These are phyloP conservation scores for Aureobasidium zeae DNA, from an alignment of 2,329 filamentous ascomycete species.

Conservation along the genomic window DNA sequence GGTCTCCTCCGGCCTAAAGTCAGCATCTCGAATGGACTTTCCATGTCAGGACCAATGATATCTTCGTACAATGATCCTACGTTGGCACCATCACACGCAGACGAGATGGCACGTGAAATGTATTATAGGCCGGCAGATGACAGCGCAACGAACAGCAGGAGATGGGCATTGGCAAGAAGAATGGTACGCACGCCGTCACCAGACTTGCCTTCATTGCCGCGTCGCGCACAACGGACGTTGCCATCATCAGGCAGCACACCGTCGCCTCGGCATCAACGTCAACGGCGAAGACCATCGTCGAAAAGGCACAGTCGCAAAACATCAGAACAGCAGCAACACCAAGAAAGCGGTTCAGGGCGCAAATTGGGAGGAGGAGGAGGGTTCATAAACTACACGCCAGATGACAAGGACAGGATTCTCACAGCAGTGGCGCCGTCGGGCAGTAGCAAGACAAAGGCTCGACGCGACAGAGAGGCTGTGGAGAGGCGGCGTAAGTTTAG, in stretches of 20 bases:
- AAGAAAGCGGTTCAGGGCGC: slow-evolving; percentile 28
- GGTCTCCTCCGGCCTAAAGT: no score
- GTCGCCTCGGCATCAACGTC: slow-evolving; percentile 23
- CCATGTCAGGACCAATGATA: slow-evolving; percentile 25
- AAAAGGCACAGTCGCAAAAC: slow-evolving; percentile 5
- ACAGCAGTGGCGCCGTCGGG: slow-evolving; percentile 87
- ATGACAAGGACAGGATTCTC: slow-evolving; percentile 69
- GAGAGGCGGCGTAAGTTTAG: slow-evolving; percentile 63
- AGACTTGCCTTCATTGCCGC: slow-evolving; percentile 20
- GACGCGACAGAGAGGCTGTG: slow-evolving; percentile 75
- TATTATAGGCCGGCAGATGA: slow-evolving; percentile 16
- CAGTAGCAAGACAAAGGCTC: slow-evolving; percentile 87
- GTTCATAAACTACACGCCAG: slow-evolving; percentile 87
- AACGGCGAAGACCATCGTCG: slow-evolving; percentile 19
- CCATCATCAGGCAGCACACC: slow-evolving; percentile 21
- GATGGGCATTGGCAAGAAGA: no score
- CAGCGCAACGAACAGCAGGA: no score
- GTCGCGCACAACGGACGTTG: slow-evolving; percentile 16
- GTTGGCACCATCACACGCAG: slow-evolving; percentile 18
- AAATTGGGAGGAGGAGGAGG: no score
- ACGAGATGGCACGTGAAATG: slow-evolving; percentile 9
- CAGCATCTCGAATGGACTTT: slow-evolving; percentile 18
- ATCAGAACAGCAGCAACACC: slow-evolving; percentile 5
- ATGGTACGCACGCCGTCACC: slow-evolving; percentile 21
- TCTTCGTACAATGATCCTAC: slow-evolving; percentile 28